Percentiles rank a stretch among this genome's conserved stretches.
Conservation (phyloP, 176 grass and related monocot species). For the Phoenix dactylifera region DNA sequence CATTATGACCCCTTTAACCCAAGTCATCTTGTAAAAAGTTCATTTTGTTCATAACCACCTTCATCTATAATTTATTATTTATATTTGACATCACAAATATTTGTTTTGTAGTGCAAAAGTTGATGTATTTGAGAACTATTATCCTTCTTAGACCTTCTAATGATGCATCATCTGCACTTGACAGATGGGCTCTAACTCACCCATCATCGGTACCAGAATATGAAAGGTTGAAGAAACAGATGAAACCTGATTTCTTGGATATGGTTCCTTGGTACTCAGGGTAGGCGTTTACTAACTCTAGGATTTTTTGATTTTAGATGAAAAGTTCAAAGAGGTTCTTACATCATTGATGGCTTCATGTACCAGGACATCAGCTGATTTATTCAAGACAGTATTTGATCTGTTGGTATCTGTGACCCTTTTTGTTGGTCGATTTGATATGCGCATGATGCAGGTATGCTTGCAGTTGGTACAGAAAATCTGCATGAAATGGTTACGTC, state of each 20-base stretch:
- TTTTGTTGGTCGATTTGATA: constrained; percentile 98
- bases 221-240: constrained; percentile 64
- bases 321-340: constrained; percentile 14
- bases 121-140: neutral
- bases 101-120: too few relatives aligned
- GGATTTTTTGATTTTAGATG: neutral
- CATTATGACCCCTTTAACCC: too few relatives aligned
- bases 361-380: constrained; percentile 89
- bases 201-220: constrained; percentile 48
- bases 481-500: too few relatives aligned
- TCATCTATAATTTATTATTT: too few relatives aligned
- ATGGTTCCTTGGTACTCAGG: constrained; percentile 99
- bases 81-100: too few relatives aligned
- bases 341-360: constrained; percentile 30
- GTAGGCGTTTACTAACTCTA: constrained; percentile 29
- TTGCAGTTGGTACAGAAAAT: neutral
- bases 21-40: too few relatives aligned
- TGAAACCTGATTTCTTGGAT: constrained; percentile 94
- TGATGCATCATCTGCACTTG: neutral
- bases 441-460: constrained; percentile 96
- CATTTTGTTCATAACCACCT: too few relatives aligned
- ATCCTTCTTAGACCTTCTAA: neutral
- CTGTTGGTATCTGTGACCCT: constrained; percentile 93
- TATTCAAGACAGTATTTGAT: constrained; percentile 96
- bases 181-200: constrained; percentile 84